Base-by-base conservation (phyloP, 2,329 filamentous ascomycete species). In the Shiraia bambusicola region DNA sequence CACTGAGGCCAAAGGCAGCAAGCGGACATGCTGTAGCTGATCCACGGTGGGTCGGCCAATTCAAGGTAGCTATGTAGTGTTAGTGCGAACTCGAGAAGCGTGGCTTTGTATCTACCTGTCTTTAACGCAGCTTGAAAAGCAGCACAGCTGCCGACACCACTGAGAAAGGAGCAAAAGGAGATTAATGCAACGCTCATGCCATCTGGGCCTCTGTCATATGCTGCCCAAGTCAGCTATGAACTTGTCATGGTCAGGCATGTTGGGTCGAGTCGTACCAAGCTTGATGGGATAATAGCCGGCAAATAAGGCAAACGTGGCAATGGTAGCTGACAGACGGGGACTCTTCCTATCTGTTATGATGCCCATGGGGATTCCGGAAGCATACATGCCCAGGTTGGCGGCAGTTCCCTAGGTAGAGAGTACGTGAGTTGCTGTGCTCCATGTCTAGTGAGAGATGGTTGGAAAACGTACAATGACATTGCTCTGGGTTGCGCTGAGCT, bases 21-120 rank as follows among this genome's bases (percentile, higher is more conserved):
- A 97, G 72, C 5, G 93, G 92, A 58, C 97, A 93, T 1, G 91
- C 91, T 5, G 93, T 97, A 5, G 93, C 93, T 3, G 92, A 95
- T 40, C 93, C 93, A 50, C 93, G 82, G 65, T 95, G 86, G 44
- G 85, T 81, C 10, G 92, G 92, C 82, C 91, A 96, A 70, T 96
- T 96, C 52, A 93, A 78, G 8, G 91, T 91, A 35, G 87, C 91
- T 64, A 75, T 75, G 66, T 13, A 66, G 52, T n/a, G 25, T 17
- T 22, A 12, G n/a, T 19, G 11, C 5, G 25, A n/a, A 14, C 9
- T 4, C 6, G 2, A 15, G 5, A 4, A n/a, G 11, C 5, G n/a
- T 13, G 2, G 6, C 8, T 8, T 22, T 8, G 8, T 17, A 16
- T 30, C 10, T 63, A 78, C 79, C 76, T 30, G 80, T 80, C 68